Conservation (phyloP, 768 basidiomycete genomes). For the Calocybe indica region DNA sequence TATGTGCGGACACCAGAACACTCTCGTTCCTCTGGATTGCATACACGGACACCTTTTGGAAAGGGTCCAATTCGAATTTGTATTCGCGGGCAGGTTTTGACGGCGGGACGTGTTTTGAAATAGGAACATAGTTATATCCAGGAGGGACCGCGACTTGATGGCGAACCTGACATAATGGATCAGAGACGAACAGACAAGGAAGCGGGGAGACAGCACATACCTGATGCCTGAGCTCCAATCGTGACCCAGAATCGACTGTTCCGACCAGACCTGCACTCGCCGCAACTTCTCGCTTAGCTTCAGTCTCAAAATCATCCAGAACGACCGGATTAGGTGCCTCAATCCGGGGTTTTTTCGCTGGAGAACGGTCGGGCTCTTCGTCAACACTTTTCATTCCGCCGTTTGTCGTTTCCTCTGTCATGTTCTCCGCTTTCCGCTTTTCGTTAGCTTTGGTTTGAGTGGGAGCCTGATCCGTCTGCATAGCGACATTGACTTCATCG, state of each 20-base stretch:
- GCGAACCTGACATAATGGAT: constrained; percentile 54
- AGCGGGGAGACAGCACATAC: constrained; percentile 27
- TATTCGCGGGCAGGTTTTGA: constrained; percentile 89
- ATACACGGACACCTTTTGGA: constrained; percentile 90
- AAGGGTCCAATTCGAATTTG: constrained; percentile 95
- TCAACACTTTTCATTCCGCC: constrained; percentile 17
- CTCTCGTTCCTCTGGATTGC: constrained; percentile 97
- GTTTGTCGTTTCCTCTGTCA: constrained; percentile 12
- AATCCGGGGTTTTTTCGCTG: constrained; percentile 54
- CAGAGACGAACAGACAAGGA: not conserved
- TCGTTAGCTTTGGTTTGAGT: constrained; percentile 15
- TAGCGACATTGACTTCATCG: constrained; percentile 17
- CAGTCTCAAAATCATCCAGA: constrained; percentile 92
- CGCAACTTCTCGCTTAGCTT: constrained; percentile 87
- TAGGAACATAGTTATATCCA: constrained; percentile 85
- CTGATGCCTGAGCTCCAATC: constrained; percentile 79
- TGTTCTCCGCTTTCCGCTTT: constrained; percentile 39
- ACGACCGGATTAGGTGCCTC: constrained; percentile 67
- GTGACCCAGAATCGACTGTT: constrained; percentile 56
- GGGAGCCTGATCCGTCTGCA: constrained; percentile 16
- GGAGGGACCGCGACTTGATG: constrained; percentile 97
- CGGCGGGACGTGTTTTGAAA: constrained; percentile 86
- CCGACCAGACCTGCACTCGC: constrained; percentile 85
- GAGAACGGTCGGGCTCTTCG: constrained; percentile 32
- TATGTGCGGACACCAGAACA: constrained; percentile 97